Percentiles rank a stretch among this genome's conserved stretches.
Conservation (phyloP, 768 basidiomycete species). For the Hortiboletus campestris region DNA sequence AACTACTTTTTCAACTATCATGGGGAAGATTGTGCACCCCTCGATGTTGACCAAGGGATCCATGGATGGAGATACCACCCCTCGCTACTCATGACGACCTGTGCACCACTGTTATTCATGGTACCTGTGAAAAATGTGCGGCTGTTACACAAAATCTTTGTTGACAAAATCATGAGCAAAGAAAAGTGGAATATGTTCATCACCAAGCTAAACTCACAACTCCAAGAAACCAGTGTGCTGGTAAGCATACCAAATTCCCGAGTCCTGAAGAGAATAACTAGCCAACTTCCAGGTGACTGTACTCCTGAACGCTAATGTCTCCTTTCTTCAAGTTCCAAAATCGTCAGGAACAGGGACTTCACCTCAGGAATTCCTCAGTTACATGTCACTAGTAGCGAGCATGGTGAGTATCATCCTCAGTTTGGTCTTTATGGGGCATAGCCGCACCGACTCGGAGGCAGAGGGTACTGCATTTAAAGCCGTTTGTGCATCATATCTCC, state of each 20-base stretch:
- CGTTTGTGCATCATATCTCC: conserved; percentile 27
- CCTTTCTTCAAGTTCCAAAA: conserved; percentile 50
- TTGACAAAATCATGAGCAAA: conserved; percentile 44
- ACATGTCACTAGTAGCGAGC: conserved; percentile 42
- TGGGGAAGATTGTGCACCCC: conserved; percentile 43
- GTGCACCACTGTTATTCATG: conserved; percentile 48
- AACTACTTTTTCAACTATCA: conserved; percentile 41
- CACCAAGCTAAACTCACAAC: conserved; percentile 44
- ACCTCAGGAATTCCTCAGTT: conserved; percentile 41
- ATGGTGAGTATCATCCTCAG: conserved; percentile 44
- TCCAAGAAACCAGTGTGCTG: conserved; percentile 52
- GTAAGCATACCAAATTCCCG: conserved; percentile 32
- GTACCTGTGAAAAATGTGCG: conserved; percentile 47
- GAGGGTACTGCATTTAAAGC: conserved; percentile 31
- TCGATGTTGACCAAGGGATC: conserved; percentile 35
- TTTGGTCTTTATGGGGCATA: conserved; percentile 42
- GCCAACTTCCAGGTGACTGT: conserved; percentile 47
- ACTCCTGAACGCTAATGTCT: conserved; percentile 56
- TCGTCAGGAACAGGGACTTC: conserved; percentile 33
- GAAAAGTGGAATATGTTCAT: conserved; percentile 46
- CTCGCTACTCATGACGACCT: conserved; percentile 37
- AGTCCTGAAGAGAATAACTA: not conserved
- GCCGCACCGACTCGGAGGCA: conserved; percentile 34
- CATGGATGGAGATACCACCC: conserved; percentile 23
- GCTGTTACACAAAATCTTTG: conserved; percentile 46